Conservation (phyloP, 768 basidiomycete genomes). For the Pleurotus pulmonarius region DNA sequence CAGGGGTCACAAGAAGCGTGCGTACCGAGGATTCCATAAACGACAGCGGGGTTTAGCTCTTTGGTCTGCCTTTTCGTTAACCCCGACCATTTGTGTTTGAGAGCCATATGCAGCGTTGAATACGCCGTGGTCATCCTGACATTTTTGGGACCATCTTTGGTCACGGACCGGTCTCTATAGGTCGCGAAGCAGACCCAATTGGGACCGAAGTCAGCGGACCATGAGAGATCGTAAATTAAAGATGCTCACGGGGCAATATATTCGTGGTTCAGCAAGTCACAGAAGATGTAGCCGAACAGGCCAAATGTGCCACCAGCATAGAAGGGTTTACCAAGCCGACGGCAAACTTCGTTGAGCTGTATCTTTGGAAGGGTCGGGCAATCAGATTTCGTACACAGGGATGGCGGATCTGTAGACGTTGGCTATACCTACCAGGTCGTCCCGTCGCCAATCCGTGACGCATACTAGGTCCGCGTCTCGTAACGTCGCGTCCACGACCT, state of each 20-base stretch:
- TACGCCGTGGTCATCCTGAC: constrained; percentile 64
- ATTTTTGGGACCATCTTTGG: constrained; percentile 55
- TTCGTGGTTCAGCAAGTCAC: constrained; percentile 85
- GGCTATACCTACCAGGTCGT: constrained; percentile 58
- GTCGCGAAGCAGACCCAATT: constrained; percentile 9
- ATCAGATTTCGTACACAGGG: not conserved
- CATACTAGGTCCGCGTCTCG: constrained; percentile 80
- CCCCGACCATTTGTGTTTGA: constrained; percentile 65
- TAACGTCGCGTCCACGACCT: constrained; percentile 55
- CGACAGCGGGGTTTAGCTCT: constrained; percentile 71
- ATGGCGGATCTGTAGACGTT: not conserved
- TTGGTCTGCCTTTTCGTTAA: constrained; percentile 76
- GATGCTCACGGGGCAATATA: constrained; percentile 76
- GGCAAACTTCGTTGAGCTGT: constrained; percentile 74
- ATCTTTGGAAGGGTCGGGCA: constrained; percentile 42
- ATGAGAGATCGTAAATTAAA: constrained; percentile 7
- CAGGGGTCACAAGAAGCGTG: constrained; percentile 6
- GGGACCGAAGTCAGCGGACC: constrained; percentile 8
- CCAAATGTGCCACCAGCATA: constrained; percentile 94
- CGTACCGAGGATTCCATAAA: constrained; percentile 73
- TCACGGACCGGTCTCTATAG: constrained; percentile 58
- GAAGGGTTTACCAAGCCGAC: constrained; percentile 71
- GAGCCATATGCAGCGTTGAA: constrained; percentile 54
- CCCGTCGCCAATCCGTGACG: constrained; percentile 72
- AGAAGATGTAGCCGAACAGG: constrained; percentile 89